These are phyloP conservation scores for Chrysoporthe deuterocubensis DNA, from an alignment of 2,329 filamentous ascomycete species.

Conservation along the genomic window DNA sequence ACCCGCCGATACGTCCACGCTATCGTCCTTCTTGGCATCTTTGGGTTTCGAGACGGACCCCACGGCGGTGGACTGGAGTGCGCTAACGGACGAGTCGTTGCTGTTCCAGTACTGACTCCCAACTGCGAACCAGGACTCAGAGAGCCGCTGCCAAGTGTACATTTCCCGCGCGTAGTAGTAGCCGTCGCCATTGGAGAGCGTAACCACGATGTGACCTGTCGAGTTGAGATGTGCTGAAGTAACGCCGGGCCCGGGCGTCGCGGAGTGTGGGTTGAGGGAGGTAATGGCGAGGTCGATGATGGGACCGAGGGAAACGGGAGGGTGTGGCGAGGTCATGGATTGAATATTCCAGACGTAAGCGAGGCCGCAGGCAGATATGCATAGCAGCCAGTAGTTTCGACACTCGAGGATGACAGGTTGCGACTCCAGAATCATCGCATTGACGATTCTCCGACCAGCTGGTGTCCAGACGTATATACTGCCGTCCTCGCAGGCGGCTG, in stretches of 20 bases:
- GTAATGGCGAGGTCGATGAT: constrained; percentile 86
- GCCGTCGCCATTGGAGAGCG: constrained; percentile 91
- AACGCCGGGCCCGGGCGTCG: constrained; percentile 79
- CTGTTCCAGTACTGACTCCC: constrained; percentile 99
- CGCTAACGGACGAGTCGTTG: constrained; percentile 85
- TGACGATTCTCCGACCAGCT: constrained; percentile 83
- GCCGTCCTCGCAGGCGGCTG: constrained; percentile 90
- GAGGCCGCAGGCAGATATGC: constrained; percentile 84
- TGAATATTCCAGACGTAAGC: constrained; percentile 94
- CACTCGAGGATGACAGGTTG: constrained; percentile 94
- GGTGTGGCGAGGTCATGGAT: constrained; percentile 81
- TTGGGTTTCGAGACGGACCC: constrained; percentile 58
- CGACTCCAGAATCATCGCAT: constrained; percentile 83
- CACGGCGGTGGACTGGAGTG: constrained; percentile 73
- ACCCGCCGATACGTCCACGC: constrained; percentile 75
- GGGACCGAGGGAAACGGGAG: constrained; percentile 85
- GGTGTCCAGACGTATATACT: constrained; percentile 91
- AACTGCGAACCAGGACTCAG: constrained; percentile 97
- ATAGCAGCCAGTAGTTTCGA: constrained; percentile 85
- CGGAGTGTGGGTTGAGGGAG: constrained; percentile 73
- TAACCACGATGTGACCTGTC: constrained; percentile 83
- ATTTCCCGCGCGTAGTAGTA: constrained; percentile 86
- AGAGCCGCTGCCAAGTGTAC: constrained; percentile 93
- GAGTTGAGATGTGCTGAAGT: constrained; percentile 92
- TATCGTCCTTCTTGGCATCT: constrained; percentile 49